Evolutionary conservation across 768 basidiomycete species (phyloP), one percentile per base, ranked within the genome.

Genomic region (Macrolepiota albuminosa): DNA sequence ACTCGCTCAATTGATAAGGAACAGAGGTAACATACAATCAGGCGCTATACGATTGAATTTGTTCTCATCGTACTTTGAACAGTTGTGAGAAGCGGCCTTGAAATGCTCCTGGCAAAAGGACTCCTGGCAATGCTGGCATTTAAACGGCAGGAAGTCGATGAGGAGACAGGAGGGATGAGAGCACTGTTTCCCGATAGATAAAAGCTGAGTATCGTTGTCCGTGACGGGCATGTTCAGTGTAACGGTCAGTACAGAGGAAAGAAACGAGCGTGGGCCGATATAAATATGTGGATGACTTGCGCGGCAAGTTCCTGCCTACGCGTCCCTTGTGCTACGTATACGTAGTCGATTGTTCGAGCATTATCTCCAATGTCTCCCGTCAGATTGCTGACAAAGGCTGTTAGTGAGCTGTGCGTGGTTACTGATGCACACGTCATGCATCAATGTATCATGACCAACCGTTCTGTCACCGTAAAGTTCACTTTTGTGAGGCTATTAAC

Each of bases 131-230:
- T 92, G 89, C 53, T 89, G 86, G 70, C 92, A 95, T 72, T 87
- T 89, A 79, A 93, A 89, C 0, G 92, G 91, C 11, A 94, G 76
- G 64, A 93, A 93, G 76, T 94, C 92, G 68, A 93, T 81, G 62
- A 89, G 80, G 33, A 78, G 72, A 73, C 92, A 94, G 1, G 82
- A 72, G 0, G 81, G 69, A 54, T 83, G 78, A 14, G 87, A 84
- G 72, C 92, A 94, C 66, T 90, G 87, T 59, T 83, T 80, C 7
- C 90, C 89, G 63, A 93, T 71, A 43, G 76, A 72, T 60, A 93
- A 81, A 10, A 93, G 75, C 21, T 86, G 79, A n/a, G 73, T 64
- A 57, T 87, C 81, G 57, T 72, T 79, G 54, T 79, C 49, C 18
- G 39, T 77, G 13, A 65, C 57, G 45, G 69, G 60, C 39, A 66